A percentile compares a stretch with the other conserved stretches of the same genome.
Conservation (phyloP, 441 rosid species). For the Aquilaria agallochum region DNA sequence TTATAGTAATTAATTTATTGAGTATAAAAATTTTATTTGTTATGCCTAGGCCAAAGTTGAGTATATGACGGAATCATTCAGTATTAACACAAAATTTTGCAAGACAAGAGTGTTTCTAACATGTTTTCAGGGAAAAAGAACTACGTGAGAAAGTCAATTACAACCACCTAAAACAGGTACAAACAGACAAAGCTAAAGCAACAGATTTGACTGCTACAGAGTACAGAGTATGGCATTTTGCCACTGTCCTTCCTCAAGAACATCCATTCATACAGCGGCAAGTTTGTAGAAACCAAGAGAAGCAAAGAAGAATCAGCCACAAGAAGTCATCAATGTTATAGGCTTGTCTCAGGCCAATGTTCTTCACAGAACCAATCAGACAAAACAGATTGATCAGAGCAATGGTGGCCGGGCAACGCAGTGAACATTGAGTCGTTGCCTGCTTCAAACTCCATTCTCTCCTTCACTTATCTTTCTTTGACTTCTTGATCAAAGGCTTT, state of each 20-base stretch:
- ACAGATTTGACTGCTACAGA: conserved; percentile 29
- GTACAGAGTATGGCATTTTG: conserved; percentile 20
- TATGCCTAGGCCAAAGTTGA: no score
- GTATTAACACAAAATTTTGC: no score
- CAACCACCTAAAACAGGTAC: conserved; percentile 26
- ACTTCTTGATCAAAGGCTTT: conserved; percentile 63
- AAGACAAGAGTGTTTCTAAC: not conserved
- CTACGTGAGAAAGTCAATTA: conserved; percentile 5
- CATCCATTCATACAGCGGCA: conserved; percentile 23
- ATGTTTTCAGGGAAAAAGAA: conserved; percentile 9
- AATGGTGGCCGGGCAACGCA: conserved; percentile 34
- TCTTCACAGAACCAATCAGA: conserved; percentile 29
- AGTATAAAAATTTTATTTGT: no score
- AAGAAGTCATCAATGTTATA: conserved; percentile 13
- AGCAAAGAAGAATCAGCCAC: conserved; percentile 28
- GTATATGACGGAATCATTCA: no score
- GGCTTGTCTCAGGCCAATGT: conserved; percentile 4
- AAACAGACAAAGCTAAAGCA: conserved; percentile 36
- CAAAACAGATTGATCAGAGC: conserved; percentile 52
- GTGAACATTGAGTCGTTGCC: conserved; percentile 50
- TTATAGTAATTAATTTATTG: no score
- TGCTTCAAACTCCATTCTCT: conserved; percentile 65
- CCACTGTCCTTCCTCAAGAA: conserved; percentile 27
- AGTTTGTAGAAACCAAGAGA: conserved; percentile 18
- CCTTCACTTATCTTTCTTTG: conserved; percentile 39